phyloP scores from a whole-genome alignment of 305 asterid genomes.

The Fraxinus paxiana region DNA sequence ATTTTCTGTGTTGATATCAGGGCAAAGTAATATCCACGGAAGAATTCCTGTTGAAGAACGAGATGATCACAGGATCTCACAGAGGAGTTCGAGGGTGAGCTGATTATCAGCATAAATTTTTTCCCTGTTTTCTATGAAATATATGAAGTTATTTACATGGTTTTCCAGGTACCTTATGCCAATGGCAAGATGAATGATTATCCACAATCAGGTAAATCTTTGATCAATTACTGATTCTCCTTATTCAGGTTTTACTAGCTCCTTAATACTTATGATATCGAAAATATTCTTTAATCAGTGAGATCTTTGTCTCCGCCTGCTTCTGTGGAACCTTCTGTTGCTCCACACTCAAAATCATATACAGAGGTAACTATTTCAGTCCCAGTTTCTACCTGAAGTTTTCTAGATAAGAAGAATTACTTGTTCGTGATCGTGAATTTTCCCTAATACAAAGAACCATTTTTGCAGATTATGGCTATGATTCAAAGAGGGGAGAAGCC shows the following conservation, averaged over 20 bases:
- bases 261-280: not conserved
- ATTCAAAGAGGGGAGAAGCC: constrained; percentile 94
- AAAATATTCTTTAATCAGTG: constrained; percentile 41
- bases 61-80: constrained; percentile 38
- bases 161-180: constrained; percentile 64
- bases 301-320: constrained; percentile 69
- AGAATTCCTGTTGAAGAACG: constrained; percentile 42
- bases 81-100: constrained; percentile 59
- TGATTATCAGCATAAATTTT: constrained; percentile 2
- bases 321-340: constrained; percentile 57
- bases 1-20: constrained; percentile 38
- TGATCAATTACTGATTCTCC: constrained; percentile 16
- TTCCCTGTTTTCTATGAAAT: not conserved
- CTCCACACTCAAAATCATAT: constrained; percentile 79
- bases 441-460: not conserved
- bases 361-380: constrained; percentile 58
- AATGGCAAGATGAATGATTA: constrained; percentile 65
- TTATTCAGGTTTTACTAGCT: not conserved
- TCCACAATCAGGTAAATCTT: constrained; percentile 54
- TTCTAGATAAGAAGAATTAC: not conserved
- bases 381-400: not conserved
- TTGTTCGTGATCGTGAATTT: not conserved
- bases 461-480: constrained; percentile 76
- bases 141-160: constrained; percentile 10
- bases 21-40: constrained; percentile 43